Percentiles rank a stretch among this genome's conserved stretches.
Evolutionary conservation across 768 basidiomycete genomes (phyloP).

Genomic region (Naganishia onofrii): DNA sequence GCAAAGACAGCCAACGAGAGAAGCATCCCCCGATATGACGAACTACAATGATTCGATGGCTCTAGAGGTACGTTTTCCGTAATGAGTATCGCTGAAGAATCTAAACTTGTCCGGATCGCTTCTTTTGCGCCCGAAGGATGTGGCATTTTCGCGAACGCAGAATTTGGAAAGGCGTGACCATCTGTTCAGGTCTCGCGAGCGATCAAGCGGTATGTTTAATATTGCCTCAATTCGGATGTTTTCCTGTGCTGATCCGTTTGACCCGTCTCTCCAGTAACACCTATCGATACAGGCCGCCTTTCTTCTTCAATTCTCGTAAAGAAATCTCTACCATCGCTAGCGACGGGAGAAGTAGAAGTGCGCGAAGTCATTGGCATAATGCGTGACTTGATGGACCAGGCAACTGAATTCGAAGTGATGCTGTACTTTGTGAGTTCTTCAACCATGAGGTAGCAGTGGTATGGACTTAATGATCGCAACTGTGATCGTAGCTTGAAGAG

Average conservation of each 20-base stretch:
- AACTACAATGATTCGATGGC: conserved; percentile 7
- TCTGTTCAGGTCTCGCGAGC: neutral
- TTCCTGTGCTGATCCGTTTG: neutral
- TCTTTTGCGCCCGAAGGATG: neutral
- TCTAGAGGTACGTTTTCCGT: neutral
- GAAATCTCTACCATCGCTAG: neutral
- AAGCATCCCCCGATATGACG: conserved; percentile 5
- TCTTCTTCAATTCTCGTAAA: neutral
- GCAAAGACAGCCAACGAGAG: conserved; percentile 1
- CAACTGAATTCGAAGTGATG: neutral
- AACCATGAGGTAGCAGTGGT: no score
- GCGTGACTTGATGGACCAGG: neutral
- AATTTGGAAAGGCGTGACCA: neutral
- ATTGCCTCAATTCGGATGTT: neutral
- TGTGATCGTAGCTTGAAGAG: neutral
- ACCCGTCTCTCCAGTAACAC: neutral
- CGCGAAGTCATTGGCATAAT: neutral
- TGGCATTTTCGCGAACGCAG: neutral
- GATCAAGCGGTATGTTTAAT: neutral
- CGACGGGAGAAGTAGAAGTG: neutral
- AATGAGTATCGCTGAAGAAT: neutral
- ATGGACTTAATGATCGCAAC: no score
- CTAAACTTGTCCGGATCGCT: no score
- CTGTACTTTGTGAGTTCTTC: conserved; percentile 1
- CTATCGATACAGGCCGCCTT: neutral